Conservation (phyloP, 441 rosid genomes). For the Erodium chrysanthum region DNA sequence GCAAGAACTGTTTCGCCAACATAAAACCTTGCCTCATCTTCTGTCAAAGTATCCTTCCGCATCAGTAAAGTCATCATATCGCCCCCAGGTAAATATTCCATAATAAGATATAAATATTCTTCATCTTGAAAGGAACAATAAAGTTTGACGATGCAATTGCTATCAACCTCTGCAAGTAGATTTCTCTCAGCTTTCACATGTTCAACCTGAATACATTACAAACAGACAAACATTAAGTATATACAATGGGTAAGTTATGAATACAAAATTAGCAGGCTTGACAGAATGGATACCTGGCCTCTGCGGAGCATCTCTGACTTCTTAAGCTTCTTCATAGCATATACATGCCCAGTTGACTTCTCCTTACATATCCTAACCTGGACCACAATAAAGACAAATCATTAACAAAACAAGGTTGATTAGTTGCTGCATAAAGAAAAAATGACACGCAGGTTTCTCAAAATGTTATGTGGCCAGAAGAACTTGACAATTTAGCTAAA, state of each 20-base stretch:
- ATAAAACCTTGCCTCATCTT: constrained; percentile 22
- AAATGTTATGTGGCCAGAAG: neutral
- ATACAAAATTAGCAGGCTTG: neutral
- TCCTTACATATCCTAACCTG: constrained; percentile 26
- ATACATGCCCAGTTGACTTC: constrained; percentile 14
- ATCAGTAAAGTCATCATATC: constrained; percentile 14
- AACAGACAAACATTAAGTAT: neutral
- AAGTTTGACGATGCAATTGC: too few species aligned
- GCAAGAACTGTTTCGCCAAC: constrained; percentile 24
- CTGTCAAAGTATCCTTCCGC: constrained; percentile 27
- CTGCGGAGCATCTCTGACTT: constrained; percentile 22
- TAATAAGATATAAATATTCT: constrained; percentile 21
- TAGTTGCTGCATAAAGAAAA: neutral
- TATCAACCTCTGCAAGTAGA: neutral
- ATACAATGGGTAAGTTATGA: neutral
- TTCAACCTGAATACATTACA: constrained; percentile 17
- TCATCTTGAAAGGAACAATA: neutral
- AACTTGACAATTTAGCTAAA: neutral
- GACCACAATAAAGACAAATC: neutral
- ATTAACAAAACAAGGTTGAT: neutral
- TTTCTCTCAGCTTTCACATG: constrained; percentile 27
- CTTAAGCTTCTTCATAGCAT: too few species aligned
- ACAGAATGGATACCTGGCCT: constrained; percentile 18
- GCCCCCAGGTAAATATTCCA: neutral
- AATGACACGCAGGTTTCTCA: neutral